phyloP scores from a whole-genome alignment of 352 stramenopile genomes.

The Elongisporangium undulatum region DNA sequence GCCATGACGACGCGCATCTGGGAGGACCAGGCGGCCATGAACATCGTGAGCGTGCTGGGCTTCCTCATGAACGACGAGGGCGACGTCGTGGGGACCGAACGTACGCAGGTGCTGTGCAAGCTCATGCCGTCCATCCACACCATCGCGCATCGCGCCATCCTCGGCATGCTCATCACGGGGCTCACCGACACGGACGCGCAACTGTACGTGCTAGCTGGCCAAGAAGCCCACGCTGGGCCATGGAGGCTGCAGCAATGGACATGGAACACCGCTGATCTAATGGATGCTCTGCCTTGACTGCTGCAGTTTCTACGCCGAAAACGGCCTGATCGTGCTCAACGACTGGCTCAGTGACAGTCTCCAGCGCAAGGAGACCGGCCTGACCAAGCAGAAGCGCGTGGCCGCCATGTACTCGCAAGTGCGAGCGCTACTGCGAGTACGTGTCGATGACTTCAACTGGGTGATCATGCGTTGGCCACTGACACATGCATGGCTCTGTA shows the following conservation, averaged over 20 bases:
- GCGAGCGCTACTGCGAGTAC: slow-evolving; percentile 58
- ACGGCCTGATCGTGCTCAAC: slow-evolving; percentile 69
- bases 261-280: neutral
- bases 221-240: neutral
- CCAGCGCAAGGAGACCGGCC: slow-evolving; percentile 26
- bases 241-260: neutral
- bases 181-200: slow-evolving; percentile 69
- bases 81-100: slow-evolving; percentile 64
- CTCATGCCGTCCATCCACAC: slow-evolving; percentile 85
- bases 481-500: slow-evolving; percentile 9
- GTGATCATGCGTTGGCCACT: slow-evolving; percentile 1
- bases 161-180: slow-evolving; percentile 65
- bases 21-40: slow-evolving; percentile 74
- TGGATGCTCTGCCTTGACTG: neutral
- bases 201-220: slow-evolving; percentile 25
- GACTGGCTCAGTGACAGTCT: slow-evolving; percentile 56
- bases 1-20: slow-evolving; percentile 69
- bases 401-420: slow-evolving; percentile 77
- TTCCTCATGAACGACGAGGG: slow-evolving; percentile 82
- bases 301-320: slow-evolving; percentile 62
- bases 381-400: slow-evolving; percentile 60
- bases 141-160: slow-evolving; percentile 65
- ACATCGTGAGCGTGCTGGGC: slow-evolving; percentile 73
- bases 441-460: slow-evolving; percentile 2
- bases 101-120: slow-evolving; percentile 75